Base-by-base conservation (phyloP, 2,329 filamentous ascomycete species). In the Westerdykella aurantiaca region DNA sequence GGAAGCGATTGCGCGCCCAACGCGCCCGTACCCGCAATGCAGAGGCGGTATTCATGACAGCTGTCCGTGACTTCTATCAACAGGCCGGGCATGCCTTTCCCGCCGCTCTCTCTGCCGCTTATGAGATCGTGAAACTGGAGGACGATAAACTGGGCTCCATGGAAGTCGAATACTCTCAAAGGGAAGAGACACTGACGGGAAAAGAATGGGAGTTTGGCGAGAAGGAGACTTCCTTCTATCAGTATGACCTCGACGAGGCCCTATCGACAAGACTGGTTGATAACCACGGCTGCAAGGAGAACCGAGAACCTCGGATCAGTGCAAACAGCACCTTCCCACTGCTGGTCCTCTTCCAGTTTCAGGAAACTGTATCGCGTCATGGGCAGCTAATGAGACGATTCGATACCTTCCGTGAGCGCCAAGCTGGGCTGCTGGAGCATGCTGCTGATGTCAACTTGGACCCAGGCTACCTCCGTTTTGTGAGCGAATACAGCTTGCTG, bases 191-290 rank as follows among this genome's bases (percentile, higher is more conserved):
- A 6, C 40, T 58, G 3, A 41, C 44, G 1, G 57, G 48, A 1
- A 13, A 35, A 4, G 57, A 58, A 38, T 58, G 56, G 56, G 37
- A 3, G 7, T 56, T 51, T 34, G 43, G 49, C 40, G 48, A 51
- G 2, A 45, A 47, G 16, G 57, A 60, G 25, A 46, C 41, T 9
- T 41, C 44, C 7, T 50, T 58, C 9, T 60, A 58, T 16, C 53
- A 57, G 17, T 49, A 46, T 31, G 49, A 52, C 13, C 14, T 55
- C 6, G 34, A 37, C 31, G 41, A 39, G 14, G 6, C 6, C 34
- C 44, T 2, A 49, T 37, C 23, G 10, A 29, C n/a, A 23, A 7
- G n/a, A 34, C 7, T 41, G 13, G 16, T 35, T 6, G 18, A 31
- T 13, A n/a, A 33, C n/a, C n/a, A 14, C 2, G 9, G 23, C 17